Conservation (phyloP, 805 yeast species). For the Metschnikowia drakensbergensis region DNA sequence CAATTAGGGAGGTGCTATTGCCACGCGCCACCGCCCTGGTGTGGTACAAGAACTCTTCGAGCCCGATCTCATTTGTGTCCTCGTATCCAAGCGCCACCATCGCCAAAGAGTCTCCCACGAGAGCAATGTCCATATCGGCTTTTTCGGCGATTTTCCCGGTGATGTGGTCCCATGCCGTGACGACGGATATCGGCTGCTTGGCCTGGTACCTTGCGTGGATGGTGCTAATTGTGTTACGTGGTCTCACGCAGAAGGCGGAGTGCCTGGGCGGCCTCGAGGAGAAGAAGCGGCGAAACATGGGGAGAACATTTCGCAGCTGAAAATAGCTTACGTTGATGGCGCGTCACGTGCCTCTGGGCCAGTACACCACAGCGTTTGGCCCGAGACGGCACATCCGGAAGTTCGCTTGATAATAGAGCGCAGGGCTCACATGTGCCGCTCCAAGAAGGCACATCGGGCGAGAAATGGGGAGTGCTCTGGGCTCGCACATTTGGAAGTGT, state of each 20-base stretch:
- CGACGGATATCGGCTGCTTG: conserved; percentile 33
- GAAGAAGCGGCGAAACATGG: conserved; percentile 13
- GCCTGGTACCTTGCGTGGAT: conserved; percentile 8
- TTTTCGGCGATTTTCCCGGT: conserved; percentile 67
- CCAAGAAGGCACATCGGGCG: no score
- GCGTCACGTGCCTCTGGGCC: background rate
- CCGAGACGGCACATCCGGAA: no score
- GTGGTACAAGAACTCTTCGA: conserved; percentile 78
- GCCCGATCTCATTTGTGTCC: conserved; percentile 68
- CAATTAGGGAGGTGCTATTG: conserved; percentile 55
- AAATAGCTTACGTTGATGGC: no score
- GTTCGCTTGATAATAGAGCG: no score
- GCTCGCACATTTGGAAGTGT: no score
- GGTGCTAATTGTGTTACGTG: conserved; percentile 13
- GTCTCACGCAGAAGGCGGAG: conserved; percentile 11
- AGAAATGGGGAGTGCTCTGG: no score
- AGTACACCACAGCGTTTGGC: no score
- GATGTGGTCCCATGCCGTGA: conserved; percentile 89
- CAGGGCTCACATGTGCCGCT: no score
- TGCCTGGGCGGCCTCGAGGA: background rate
- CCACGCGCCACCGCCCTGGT: conserved; percentile 76
- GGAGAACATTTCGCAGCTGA: background rate
- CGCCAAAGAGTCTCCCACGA: conserved; percentile 90
- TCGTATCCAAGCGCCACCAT: conserved; percentile 86
- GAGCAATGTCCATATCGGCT: conserved; percentile 62